Percentiles rank a stretch among this genome's conserved stretches.
phyloP scores from a whole-genome alignment of 2,329 filamentous ascomycete genomes.

The Endoconidiophora laricicola region DNA sequence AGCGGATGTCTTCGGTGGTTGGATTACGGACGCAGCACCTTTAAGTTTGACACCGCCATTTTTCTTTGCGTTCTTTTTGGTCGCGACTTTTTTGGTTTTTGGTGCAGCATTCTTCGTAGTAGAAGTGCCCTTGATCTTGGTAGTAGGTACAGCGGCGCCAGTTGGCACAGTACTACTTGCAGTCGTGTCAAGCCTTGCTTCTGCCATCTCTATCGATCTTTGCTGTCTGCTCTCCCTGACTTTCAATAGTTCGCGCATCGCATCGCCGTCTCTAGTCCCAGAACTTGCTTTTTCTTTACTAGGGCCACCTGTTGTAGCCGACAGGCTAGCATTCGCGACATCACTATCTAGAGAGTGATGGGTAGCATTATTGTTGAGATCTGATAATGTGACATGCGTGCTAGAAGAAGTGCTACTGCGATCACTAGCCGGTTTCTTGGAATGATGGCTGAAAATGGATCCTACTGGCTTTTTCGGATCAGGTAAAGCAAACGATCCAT shows the following conservation, averaged over 20 bases:
- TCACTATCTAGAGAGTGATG: constrained; percentile 19
- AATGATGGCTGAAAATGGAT: constrained; percentile 27
- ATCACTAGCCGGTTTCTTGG: constrained; percentile 32
- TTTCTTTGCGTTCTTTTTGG: no score
- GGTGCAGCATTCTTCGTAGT: no score
- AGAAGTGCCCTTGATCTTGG: no score
- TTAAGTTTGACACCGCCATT: no score
- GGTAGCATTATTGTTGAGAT: no score
- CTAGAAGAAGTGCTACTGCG: constrained; percentile 26
- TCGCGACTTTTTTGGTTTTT: no score
- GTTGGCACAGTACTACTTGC: no score
- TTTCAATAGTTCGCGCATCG: constrained; percentile 42
- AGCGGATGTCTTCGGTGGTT: no score
- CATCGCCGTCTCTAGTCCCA: constrained; percentile 31
- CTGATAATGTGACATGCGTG: constrained; percentile 19
- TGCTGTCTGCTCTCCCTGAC: constrained; percentile 36
- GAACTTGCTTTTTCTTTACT: background rate
- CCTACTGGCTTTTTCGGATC: constrained; percentile 34
- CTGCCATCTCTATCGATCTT: constrained; percentile 16
- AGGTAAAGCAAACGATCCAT: constrained; percentile 36
- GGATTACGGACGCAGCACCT: no score
- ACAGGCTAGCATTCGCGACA: no score
- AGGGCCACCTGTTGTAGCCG: no score
- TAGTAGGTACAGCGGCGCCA: no score
- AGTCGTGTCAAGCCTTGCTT: background rate